phyloP scores from a whole-genome alignment of 2,329 filamentous ascomycete genomes.

The Orbilia quercus region DNA sequence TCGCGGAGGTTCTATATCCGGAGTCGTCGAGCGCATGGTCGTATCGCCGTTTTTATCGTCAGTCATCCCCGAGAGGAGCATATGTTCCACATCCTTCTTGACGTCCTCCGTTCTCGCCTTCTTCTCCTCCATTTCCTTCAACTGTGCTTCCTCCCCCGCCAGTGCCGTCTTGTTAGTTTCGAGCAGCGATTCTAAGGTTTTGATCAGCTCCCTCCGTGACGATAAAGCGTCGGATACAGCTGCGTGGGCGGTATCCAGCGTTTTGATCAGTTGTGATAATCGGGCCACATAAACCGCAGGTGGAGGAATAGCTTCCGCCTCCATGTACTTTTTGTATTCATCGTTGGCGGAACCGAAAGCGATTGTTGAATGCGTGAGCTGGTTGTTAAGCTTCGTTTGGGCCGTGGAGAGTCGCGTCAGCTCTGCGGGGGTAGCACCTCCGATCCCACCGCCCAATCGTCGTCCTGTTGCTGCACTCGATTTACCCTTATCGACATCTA shows the following conservation, averaged over 20 bases:
- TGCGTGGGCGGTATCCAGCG: conserved; percentile 85
- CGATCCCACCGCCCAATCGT: conserved; percentile 68
- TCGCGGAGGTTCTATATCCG: conserved; percentile 69
- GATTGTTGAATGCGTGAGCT: conserved; percentile 74
- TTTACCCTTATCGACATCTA: conserved; percentile 72
- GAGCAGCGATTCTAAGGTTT: conserved; percentile 83
- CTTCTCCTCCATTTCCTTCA: conserved; percentile 73
- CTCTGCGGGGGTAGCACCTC: conserved; percentile 75
- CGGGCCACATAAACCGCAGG: conserved; percentile 92
- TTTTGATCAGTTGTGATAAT: conserved; percentile 88
- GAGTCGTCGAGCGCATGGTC: conserved; percentile 64
- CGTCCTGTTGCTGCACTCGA: conserved; percentile 68
- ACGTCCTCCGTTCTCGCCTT: conserved; percentile 80
- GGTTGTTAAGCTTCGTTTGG: conserved; percentile 79
- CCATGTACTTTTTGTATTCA: conserved; percentile 86
- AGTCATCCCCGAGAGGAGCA: conserved; percentile 85
- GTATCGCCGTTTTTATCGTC: conserved; percentile 68
- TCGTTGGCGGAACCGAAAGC: conserved; percentile 77
- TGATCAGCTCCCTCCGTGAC: conserved; percentile 80
- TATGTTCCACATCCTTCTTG: conserved; percentile 88
- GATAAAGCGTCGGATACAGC: conserved; percentile 91
- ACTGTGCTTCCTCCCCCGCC: conserved; percentile 74
- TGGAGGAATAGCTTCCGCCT: conserved; percentile 77
- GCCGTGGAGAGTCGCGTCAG: conserved; percentile 78
- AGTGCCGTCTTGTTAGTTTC: conserved; percentile 77